phyloP scores from a whole-genome alignment of 257 asterid species.

The Fraxinus anomala region DNA sequence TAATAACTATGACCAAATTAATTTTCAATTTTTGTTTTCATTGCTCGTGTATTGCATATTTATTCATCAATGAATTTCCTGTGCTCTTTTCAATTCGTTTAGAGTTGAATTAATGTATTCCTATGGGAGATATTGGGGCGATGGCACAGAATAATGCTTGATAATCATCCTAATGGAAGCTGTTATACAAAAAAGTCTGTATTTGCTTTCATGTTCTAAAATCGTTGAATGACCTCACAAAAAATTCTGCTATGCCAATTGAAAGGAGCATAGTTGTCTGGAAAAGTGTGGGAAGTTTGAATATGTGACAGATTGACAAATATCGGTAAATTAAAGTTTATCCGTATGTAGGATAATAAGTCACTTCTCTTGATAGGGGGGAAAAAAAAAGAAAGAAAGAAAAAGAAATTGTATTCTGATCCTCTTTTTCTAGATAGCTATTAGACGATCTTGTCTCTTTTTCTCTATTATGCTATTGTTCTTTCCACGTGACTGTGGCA shows the following conservation, averaged over 20 bases:
- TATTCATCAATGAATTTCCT: not conserved
- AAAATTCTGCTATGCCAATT: not conserved
- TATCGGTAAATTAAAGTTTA: not conserved
- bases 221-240: not conserved
- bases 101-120: not conserved
- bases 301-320: not conserved
- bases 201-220: not conserved
- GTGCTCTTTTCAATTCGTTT: not conserved
- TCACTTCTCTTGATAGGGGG: not conserved
- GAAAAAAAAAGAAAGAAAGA: not conserved
- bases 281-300: not conserved
- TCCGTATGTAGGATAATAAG: not conserved
- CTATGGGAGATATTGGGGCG: not conserved
- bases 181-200: not conserved
- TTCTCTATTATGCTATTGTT: not conserved
- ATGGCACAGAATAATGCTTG: not conserved
- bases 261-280: not conserved
- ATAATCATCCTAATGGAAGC: not conserved
- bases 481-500: not conserved
- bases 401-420: not conserved
- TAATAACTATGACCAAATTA: not conserved
- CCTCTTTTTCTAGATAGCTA: not conserved
- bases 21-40: not conserved
- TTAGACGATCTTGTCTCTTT: not conserved
- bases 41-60: not conserved